Percentiles rank a stretch among this genome's conserved stretches.
phyloP scores from a whole-genome alignment of 768 basidiomycete species.

The Collybia sp. region DNA sequence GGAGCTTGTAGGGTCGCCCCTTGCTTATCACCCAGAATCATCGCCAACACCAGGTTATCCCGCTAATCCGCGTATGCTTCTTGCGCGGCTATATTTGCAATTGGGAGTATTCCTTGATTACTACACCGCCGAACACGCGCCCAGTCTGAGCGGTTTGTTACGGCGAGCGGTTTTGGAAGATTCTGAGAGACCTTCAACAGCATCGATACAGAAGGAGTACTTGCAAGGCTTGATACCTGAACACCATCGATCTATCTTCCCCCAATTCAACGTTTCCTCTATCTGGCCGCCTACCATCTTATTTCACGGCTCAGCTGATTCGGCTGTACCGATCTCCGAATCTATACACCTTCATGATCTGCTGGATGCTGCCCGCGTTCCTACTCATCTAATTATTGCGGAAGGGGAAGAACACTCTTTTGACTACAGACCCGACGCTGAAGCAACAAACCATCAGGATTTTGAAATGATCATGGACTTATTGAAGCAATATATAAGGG shows the following conservation, averaged over 20 bases:
- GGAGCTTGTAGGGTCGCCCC: conserved; percentile 34
- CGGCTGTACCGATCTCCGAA: conserved; percentile 37
- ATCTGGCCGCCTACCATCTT: conserved; percentile 43
- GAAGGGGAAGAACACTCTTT: conserved; percentile 47
- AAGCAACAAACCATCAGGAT: conserved; percentile 28
- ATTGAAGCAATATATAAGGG: conserved; percentile 15
- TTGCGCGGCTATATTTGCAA: conserved; percentile 55
- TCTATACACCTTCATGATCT: conserved; percentile 28
- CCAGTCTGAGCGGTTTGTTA: conserved; percentile 43
- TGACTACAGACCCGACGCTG: conserved; percentile 43
- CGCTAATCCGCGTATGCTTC: conserved; percentile 56
- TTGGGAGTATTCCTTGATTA: conserved; percentile 56
- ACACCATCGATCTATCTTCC: conserved; percentile 33
- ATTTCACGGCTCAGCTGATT: conserved; percentile 44
- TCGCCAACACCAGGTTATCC: conserved; percentile 53
- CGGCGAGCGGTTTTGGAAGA: conserved; percentile 10
- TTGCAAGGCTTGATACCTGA: conserved; percentile 17
- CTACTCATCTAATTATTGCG: conserved; percentile 22
- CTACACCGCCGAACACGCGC: conserved; percentile 41
- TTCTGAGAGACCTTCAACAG: conserved; percentile 9
- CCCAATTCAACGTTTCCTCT: conserved; percentile 31
- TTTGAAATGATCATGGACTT: conserved; percentile 35
- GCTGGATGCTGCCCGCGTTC: conserved; percentile 25
- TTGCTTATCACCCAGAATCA: conserved; percentile 39
- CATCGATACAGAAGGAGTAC: not conserved